These are phyloP conservation scores for Allantophomopsis lycopodina DNA, from an alignment of 2,329 filamentous ascomycete species.

Conservation along the genomic window DNA sequence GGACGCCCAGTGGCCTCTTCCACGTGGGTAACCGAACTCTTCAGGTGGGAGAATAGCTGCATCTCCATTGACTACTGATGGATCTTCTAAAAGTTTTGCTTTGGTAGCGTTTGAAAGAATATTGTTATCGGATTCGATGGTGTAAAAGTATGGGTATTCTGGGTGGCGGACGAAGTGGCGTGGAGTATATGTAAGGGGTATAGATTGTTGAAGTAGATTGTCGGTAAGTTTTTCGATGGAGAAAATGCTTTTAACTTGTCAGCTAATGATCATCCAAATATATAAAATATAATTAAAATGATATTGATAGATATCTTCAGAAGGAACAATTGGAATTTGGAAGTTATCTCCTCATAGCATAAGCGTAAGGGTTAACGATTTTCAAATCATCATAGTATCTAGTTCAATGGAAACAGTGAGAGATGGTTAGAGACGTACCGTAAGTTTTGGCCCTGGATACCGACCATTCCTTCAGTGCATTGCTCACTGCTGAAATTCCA, in stretches of 20 bases:
- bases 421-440: constrained; percentile 44
- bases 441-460: constrained; percentile 77
- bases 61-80: constrained; percentile 57
- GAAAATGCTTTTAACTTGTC: constrained; percentile 59
- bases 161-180: constrained; percentile 80
- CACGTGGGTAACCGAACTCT: constrained; percentile 82
- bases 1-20: constrained; percentile 81
- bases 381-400: constrained; percentile 26
- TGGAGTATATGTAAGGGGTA: constrained; percentile 81
- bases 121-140: constrained; percentile 88
- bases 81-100: constrained; percentile 60
- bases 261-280: constrained; percentile 12
- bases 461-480: constrained; percentile 86
- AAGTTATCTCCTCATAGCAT: constrained; percentile 37
- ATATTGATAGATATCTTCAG: constrained; percentile 40
- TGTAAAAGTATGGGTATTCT: constrained; percentile 80
- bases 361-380: constrained; percentile 22
- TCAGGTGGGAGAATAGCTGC: constrained; percentile 56
- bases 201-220: constrained; percentile 75
- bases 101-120: constrained; percentile 70
- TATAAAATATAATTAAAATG: constrained; percentile 6
- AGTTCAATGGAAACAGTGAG: constrained; percentile 1
- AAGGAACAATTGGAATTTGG: constrained; percentile 90
- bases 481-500: constrained; percentile 97
- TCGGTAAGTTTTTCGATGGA: constrained; percentile 76